Conservation (phyloP, 2,329 filamentous ascomycete species). For the Periconia sp. region DNA sequence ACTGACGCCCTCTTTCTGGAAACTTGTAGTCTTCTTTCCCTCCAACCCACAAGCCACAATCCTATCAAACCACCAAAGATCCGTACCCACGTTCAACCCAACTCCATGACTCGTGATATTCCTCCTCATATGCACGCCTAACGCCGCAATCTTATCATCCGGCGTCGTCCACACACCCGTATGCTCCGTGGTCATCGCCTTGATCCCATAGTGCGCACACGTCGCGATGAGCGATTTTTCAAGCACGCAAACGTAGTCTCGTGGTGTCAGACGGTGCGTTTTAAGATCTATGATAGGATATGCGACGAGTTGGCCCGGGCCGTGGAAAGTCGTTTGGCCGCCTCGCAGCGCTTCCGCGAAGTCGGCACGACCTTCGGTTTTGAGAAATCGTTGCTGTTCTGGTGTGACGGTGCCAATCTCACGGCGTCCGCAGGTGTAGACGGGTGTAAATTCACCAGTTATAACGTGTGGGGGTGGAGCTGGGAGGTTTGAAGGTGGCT, state of each 20-base stretch:
- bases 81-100: conserved; percentile 73
- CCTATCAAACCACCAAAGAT: conserved; percentile 65
- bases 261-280: conserved; percentile 66
- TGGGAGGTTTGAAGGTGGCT: conserved; percentile 48
- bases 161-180: conserved; percentile 75
- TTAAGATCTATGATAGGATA: conserved; percentile 88
- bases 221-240: conserved; percentile 74
- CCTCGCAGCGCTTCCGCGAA: conserved; percentile 76
- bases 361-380: conserved; percentile 53
- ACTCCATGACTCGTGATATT: conserved; percentile 84
- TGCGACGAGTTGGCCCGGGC: conserved; percentile 87
- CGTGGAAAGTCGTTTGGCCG: conserved; percentile 92
- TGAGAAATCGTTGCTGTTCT: conserved; percentile 47
- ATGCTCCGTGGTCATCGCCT: conserved; percentile 67
- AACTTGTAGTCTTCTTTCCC: conserved; percentile 76
- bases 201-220: conserved; percentile 62
- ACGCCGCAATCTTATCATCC: conserved; percentile 75
- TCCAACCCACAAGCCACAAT: conserved; percentile 90
- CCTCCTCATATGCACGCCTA: conserved; percentile 87
- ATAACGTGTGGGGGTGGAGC: conserved; percentile 68
- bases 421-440: conserved; percentile 87
- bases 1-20: conserved; percentile 57
- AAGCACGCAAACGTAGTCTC: conserved; percentile 75
- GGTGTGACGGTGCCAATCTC: conserved; percentile 59
- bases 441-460: conserved; percentile 78